A percentile compares a stretch with the other conserved stretches of the same genome.
phyloP scores from a whole-genome alignment of 1,139 yeast species.

The Magnusiomyces tetraspermus region DNA sequence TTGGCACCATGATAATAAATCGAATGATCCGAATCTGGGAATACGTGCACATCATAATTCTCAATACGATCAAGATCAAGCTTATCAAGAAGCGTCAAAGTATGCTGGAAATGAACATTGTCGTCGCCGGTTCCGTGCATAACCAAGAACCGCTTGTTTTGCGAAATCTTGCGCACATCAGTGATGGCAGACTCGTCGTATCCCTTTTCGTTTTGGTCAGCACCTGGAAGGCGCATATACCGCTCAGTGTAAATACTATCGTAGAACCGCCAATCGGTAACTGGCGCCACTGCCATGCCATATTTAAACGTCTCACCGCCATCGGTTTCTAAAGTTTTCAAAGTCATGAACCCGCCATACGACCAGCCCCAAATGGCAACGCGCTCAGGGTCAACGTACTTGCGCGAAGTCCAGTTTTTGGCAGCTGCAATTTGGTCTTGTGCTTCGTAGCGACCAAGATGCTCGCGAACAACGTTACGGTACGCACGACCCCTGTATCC shows the following conservation, averaged over 20 bases:
- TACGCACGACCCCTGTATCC: slow-evolving; percentile 79
- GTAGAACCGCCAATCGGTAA: slow-evolving; percentile 70
- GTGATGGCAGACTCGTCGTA: slow-evolving; percentile 40
- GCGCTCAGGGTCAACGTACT: slow-evolving; percentile 47
- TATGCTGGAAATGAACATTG: slow-evolving; percentile 88
- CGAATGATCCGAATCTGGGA: slow-evolving; percentile 89
- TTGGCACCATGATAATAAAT: slow-evolving; percentile 75
- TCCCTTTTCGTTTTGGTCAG: slow-evolving; percentile 40
- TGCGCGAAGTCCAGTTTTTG: slow-evolving; percentile 45
- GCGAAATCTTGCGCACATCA: slow-evolving; percentile 40
- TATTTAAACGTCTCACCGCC: slow-evolving; percentile 57
- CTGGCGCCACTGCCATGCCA: slow-evolving; percentile 88
- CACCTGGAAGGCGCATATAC: slow-evolving; percentile 62
- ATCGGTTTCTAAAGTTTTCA: slow-evolving; percentile 68
- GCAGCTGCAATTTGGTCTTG: slow-evolving; percentile 66
- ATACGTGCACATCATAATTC: slow-evolving; percentile 82
- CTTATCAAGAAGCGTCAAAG: slow-evolving; percentile 62
- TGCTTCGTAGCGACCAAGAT: slow-evolving; percentile 83
- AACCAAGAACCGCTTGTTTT: slow-evolving; percentile 60
- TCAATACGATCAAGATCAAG: slow-evolving; percentile 54
- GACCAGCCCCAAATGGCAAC: slow-evolving; percentile 98
- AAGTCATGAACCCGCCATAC: slow-evolving; percentile 73
- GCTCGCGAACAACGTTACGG: slow-evolving; percentile 55
- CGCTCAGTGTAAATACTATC: slow-evolving; percentile 86
- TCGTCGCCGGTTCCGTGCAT: slow-evolving; percentile 98